Base-by-base conservation (phyloP, 345 rosid genomes). In the Eucalyptus sp. region DNA sequence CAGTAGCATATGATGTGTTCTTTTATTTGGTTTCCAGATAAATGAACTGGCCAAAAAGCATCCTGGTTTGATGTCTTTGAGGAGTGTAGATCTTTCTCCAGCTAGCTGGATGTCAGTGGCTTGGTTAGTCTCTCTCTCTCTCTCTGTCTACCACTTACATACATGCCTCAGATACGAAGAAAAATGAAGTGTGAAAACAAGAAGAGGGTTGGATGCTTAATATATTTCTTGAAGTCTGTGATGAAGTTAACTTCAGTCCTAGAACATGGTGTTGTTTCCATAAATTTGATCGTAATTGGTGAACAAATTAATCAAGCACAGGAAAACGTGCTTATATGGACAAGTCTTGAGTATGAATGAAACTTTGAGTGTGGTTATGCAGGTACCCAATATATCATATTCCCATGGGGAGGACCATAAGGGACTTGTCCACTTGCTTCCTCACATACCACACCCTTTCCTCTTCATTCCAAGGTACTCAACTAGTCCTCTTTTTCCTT, bases 21-120 rank as follows among this genome's bases (percentile, higher is more conserved):
- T 80, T 84, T 37, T 52, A 8, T 84, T 56, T 50, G 81, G 18
- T 60, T 79, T 90, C 62, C 90, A 93, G 95, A 92, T 93, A 51
- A 92, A 88, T 87, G 95, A 37, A 89, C 88, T 92, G 25, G 88
- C 95, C 89, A 87, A 31, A 86, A 92, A 88, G 83, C 52, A 87
- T 88, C 93, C 92, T 17, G 94, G 95, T 44, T 93, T 93, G 92
- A 89, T 91, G 93, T 90, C 94, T 27, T 87, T 93, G 88, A 93
- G 93, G 90, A 93, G 94, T 44, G 94, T 93, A 9, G 95, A 93
- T 90, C 95, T 93, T 90, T 93, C 95, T 15, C 95, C 95, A 11
- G 95, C 94, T 31, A 92, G 94, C 85, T 93, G 95, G 95, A 92
- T 93, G 95, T 91, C 95, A n/a, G 94, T 93, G 68, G 94, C 95